A percentile compares a stretch with the other conserved stretches of the same genome.
phyloP scores from a whole-genome alignment of 345 rosid species.

The Angophora floribunda region DNA sequence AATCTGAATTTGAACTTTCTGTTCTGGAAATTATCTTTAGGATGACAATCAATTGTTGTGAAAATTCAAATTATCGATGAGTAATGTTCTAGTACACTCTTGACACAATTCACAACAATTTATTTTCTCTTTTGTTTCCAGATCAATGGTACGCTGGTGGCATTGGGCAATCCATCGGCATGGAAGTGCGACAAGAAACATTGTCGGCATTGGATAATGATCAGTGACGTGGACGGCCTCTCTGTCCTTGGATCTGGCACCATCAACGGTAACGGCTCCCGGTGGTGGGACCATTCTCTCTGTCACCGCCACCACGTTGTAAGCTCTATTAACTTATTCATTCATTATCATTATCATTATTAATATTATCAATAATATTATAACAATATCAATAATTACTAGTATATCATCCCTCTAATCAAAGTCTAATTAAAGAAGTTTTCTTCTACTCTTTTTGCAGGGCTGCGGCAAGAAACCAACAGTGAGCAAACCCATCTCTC shows the following conservation, averaged over 20 bases:
- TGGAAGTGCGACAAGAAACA: conserved; percentile 16
- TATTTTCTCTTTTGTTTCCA: neutral
- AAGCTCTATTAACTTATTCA: neutral
- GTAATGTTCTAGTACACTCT: neutral
- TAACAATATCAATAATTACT: neutral
- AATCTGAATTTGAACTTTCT: neutral
- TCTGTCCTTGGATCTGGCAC: conserved; percentile 26
- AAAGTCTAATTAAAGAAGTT: neutral
- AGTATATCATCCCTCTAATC: neutral
- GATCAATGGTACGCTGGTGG: conserved; percentile 24
- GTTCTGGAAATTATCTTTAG: neutral
- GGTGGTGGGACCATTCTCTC: conserved; percentile 29
- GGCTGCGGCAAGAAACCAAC: conserved; percentile 26
- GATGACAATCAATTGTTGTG: neutral
- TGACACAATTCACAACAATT: neutral
- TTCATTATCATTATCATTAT: neutral
- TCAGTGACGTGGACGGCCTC: conserved; percentile 23
- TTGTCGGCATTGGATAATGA: conserved; percentile 23
- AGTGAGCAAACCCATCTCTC: conserved; percentile 4
- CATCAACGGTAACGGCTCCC: conserved; percentile 34
- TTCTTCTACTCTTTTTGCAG: conserved; percentile 6
- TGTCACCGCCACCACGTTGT: neutral
- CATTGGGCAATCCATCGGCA: conserved; percentile 18
- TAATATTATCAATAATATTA: neutral
- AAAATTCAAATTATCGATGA: neutral